Percentiles rank a stretch among this genome's conserved stretches.
phyloP scores from a whole-genome alignment of 805 yeast species.

The Nakazawaea ishiwadae region DNA sequence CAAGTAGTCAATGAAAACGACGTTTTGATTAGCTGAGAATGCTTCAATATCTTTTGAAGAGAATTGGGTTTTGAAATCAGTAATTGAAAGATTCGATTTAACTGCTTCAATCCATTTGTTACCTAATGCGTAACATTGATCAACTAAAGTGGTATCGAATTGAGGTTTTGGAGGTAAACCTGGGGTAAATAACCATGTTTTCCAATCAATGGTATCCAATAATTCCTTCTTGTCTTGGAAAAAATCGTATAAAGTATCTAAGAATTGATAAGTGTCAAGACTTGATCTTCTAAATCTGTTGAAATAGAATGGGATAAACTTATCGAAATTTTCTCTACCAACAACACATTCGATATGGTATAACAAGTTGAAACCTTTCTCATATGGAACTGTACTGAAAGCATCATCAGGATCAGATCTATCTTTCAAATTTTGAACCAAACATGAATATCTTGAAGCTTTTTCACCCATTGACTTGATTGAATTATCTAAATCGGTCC shows the following conservation, averaged over 20 bases:
- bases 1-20: constrained; percentile 71
- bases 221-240: constrained; percentile 35
- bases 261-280: constrained; percentile 76
- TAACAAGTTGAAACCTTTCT: constrained; percentile 80
- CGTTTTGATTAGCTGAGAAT: constrained; percentile 73
- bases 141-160: constrained; percentile 76
- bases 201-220: constrained; percentile 79
- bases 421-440: constrained; percentile 68
- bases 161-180: constrained; percentile 88
- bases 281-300: constrained; percentile 62
- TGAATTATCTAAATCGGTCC: constrained; percentile 73
- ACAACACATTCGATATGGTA: constrained; percentile 66
- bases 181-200: constrained; percentile 72
- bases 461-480: constrained; percentile 59
- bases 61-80: constrained; percentile 29
- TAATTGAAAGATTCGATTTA: constrained; percentile 15
- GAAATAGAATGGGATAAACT: constrained; percentile 77
- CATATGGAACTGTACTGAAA: constrained; percentile 84
- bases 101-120: constrained; percentile 54
- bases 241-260: constrained; percentile 69
- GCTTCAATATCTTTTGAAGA: constrained; percentile 41
- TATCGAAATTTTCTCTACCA: constrained; percentile 70
- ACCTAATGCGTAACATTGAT: constrained; percentile 63
- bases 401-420: constrained; percentile 85
- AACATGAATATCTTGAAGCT: constrained; percentile 48